phyloP scores from a whole-genome alignment of 164 flowering plant species.

The Warburgia ugandensis region DNA sequence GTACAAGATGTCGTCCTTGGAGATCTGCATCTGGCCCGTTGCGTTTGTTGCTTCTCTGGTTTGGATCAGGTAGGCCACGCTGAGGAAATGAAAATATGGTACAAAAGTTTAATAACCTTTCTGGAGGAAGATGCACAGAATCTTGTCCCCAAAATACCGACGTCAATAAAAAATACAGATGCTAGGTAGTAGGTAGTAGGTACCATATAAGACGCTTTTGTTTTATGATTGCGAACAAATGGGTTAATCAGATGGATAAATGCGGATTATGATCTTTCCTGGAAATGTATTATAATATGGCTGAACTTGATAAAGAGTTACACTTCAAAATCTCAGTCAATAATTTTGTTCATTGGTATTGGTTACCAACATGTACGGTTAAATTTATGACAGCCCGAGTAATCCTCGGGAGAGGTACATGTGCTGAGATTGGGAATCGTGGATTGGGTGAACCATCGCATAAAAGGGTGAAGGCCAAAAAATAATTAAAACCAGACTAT shows the following conservation, averaged over 20 bases:
- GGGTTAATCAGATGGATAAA: neutral
- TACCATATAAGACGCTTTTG: neutral
- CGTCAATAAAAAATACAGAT: neutral
- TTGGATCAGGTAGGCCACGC: conserved; percentile 65
- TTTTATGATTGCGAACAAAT: neutral
- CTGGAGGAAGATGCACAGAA: neutral
- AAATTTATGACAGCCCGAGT: too few species aligned
- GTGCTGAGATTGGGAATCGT: too few species aligned
- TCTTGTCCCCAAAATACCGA: neutral
- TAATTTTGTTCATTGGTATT: too few species aligned
- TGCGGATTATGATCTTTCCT: neutral
- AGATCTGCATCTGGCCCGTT: conserved; percentile 59
- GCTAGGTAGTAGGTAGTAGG: too few species aligned
- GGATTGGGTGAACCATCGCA: too few species aligned
- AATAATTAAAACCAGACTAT: too few species aligned
- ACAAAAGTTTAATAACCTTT: neutral
- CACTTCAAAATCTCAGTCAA: too few species aligned
- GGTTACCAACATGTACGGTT: too few species aligned
- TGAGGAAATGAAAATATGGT: conserved; percentile 18
- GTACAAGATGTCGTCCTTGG: conserved; percentile 53
- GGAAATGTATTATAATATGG: neutral
- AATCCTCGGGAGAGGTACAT: too few species aligned
- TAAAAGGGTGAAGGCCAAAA: too few species aligned
- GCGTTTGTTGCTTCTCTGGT: conserved; percentile 26
- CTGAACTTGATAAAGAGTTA: neutral